Percentiles rank a stretch among this genome's conserved stretches.
These are phyloP conservation scores for Pestalotiopsis sp. DNA, from an alignment of 2,329 filamentous ascomycete species.

Conservation along the genomic window DNA sequence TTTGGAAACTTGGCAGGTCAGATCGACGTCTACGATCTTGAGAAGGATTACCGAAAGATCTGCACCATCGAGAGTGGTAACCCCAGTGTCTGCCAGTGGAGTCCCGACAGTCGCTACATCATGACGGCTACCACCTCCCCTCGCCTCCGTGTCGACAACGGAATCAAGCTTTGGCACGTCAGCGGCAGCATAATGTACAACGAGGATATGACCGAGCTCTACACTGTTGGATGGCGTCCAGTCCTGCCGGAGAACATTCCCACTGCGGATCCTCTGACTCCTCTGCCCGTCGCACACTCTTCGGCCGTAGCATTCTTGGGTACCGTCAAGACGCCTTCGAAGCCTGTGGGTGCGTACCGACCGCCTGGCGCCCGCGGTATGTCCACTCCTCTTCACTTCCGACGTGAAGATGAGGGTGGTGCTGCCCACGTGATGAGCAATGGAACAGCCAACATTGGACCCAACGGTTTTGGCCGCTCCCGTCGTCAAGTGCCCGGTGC, in stretches of 20 bases:
- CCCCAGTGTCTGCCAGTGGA: constrained; percentile 96
- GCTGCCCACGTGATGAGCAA: constrained; percentile 83
- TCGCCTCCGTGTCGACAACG: constrained; percentile 93
- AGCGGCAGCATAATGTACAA: constrained; percentile 90
- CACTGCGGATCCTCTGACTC: constrained; percentile 70
- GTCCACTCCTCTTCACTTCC: constrained; percentile 89
- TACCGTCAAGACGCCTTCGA: constrained; percentile 90
- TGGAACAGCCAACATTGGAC: constrained; percentile 68
- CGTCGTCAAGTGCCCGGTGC: constrained; percentile 87
- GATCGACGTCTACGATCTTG: constrained; percentile 96
- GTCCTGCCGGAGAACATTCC: constrained; percentile 62
- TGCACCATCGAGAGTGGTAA: constrained; percentile 94
- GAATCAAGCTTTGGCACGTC: constrained; percentile 93
- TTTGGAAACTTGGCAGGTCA: constrained; percentile 97
- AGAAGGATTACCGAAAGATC: constrained; percentile 91
- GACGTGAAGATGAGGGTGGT: constrained; percentile 95
- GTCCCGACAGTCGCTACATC: constrained; percentile 91
- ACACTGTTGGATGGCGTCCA: constrained; percentile 88
- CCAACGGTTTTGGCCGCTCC: constrained; percentile 78
- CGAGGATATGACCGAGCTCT: constrained; percentile 92
- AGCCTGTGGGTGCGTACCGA: constrained; percentile 95
- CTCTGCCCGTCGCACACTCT: constrained; percentile 76
- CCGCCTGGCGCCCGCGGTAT: constrained; percentile 91
- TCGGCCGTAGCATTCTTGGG: constrained; percentile 83
- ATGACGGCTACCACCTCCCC: constrained; percentile 98